These are phyloP conservation scores for Nepenthes alata DNA, from an alignment of 179 eudicot genomes.

Conservation along the genomic window DNA sequence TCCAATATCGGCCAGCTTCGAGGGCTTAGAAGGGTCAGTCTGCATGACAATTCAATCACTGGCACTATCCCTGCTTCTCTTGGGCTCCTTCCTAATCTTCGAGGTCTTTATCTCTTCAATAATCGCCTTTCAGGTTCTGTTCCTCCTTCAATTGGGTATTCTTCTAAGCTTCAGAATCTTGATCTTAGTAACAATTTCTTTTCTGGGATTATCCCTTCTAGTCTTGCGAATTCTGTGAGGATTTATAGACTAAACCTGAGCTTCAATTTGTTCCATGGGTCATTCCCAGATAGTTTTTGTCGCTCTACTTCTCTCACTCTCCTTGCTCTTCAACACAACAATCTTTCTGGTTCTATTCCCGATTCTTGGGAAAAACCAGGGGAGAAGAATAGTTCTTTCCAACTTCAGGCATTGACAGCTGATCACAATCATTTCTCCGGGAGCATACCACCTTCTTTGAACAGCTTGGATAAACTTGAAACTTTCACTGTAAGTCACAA, in stretches of 20 bases:
- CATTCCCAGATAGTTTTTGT: conserved; percentile 36
- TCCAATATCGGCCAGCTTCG: conserved; percentile 30
- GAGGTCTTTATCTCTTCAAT: conserved; percentile 62
- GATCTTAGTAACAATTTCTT: conserved; percentile 67
- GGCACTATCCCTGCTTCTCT: conserved; percentile 36
- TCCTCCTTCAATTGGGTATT: conserved; percentile 47
- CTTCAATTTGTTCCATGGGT: conserved; percentile 43
- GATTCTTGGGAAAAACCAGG: conserved; percentile 30
- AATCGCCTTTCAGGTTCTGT: conserved; percentile 64
- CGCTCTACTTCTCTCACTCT: conserved; percentile 32
- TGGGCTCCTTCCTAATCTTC: conserved; percentile 35
- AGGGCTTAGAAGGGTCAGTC: conserved; percentile 32
- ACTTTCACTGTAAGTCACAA: conserved; percentile 43
- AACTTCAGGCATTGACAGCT: conserved; percentile 37
- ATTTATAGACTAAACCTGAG: conserved; percentile 60
- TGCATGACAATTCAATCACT: conserved; percentile 38
- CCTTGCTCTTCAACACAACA: conserved; percentile 55
- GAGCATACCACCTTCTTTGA: conserved; percentile 37
- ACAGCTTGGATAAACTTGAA: conserved; percentile 40
- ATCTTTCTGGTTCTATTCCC: conserved; percentile 53
- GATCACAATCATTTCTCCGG: conserved; percentile 52
- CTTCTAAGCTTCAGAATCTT: conserved; percentile 34
- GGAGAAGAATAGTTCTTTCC: conserved; percentile 7
- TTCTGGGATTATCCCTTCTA: conserved; percentile 40
- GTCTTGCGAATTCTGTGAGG: conserved; percentile 38